phyloP scores from a whole-genome alignment of 768 basidiomycete species.

The Suillus brevipes region DNA sequence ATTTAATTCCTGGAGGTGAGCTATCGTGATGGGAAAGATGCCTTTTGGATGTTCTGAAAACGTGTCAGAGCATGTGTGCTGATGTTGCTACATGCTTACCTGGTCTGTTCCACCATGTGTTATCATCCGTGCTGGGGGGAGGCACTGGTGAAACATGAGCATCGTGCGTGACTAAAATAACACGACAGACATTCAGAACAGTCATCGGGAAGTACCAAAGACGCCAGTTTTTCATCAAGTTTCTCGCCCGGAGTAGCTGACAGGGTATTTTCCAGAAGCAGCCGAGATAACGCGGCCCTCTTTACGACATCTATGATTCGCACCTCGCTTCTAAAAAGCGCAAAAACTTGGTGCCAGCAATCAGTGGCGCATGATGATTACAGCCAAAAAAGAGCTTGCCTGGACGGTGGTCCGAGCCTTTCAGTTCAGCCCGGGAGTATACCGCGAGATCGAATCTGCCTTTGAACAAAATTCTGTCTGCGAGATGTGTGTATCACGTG shows the following conservation, averaged over 20 bases:
- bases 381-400: slow-evolving; percentile 42
- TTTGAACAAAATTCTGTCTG: slow-evolving; percentile 91
- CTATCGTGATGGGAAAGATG: slow-evolving; percentile 45
- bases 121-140: slow-evolving; percentile 78
- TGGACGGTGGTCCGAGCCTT: slow-evolving; percentile 94
- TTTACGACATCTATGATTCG: slow-evolving; percentile 78
- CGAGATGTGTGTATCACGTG: slow-evolving; percentile 15
- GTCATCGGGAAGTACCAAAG: slow-evolving; percentile 48
- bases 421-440: slow-evolving; percentile 84
- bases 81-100: slow-evolving; percentile 42
- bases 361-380: neutral
- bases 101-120: slow-evolving; percentile 76
- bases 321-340: slow-evolving; percentile 75
- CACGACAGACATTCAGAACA: slow-evolving; percentile 25
- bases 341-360: slow-evolving; percentile 61
- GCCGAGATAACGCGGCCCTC: slow-evolving; percentile 63
- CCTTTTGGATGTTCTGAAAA: slow-evolving; percentile 59
- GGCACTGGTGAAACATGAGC: slow-evolving; percentile 54
- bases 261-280: slow-evolving; percentile 66
- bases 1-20: slow-evolving; percentile 25
- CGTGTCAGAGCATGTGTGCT: slow-evolving; percentile 6
- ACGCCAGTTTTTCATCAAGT: slow-evolving; percentile 68
- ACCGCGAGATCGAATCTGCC: slow-evolving; percentile 75
- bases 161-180: neutral
- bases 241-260: slow-evolving; percentile 64